Evolutionary conservation across 148 eudicot species (phyloP).

Genomic region (Vaccinium vitisidaea): DNA sequence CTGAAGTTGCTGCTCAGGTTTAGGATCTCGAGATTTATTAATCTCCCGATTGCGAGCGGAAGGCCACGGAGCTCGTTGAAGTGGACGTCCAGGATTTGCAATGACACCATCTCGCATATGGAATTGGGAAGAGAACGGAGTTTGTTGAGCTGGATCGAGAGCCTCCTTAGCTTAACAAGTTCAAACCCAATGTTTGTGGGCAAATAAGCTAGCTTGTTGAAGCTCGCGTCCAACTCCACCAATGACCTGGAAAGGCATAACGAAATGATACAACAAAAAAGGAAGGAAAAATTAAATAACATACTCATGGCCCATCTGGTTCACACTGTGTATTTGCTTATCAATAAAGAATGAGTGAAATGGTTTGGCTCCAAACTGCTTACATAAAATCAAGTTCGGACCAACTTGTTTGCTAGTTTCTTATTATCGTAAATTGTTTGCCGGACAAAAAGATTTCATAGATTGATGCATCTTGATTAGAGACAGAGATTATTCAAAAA

Average conservation of each 20-base stretch:
- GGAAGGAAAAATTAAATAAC: neutral
- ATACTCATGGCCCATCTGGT: neutral
- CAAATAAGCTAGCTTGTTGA: constrained; percentile 71
- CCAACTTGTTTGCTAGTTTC: too few relatives aligned
- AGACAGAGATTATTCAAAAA: too few relatives aligned
- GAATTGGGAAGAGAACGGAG: constrained; percentile 88
- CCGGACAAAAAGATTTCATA: too few relatives aligned
- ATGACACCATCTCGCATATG: constrained; percentile 71
- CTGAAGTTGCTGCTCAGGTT: constrained; percentile 84
- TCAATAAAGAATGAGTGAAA: too few relatives aligned
- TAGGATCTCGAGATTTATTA: constrained; percentile 63
- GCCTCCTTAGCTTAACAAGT: constrained; percentile 54
- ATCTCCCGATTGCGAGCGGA: constrained; percentile 57
- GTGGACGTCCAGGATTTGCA: constrained; percentile 65
- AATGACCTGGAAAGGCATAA: constrained; percentile 53
- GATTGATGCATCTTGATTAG: too few relatives aligned
- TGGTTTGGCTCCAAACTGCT: too few relatives aligned
- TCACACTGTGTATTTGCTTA: neutral
- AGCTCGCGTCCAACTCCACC: constrained; percentile 81
- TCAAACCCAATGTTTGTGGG: constrained; percentile 89
- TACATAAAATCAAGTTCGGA: too few relatives aligned
- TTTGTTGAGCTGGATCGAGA: constrained; percentile 71
- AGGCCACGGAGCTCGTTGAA: constrained; percentile 92
- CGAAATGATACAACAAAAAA: neutral
- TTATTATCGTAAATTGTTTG: too few relatives aligned